phyloP scores from a whole-genome alignment of 139 green algal species.

The Trebouxia sp. region DNA sequence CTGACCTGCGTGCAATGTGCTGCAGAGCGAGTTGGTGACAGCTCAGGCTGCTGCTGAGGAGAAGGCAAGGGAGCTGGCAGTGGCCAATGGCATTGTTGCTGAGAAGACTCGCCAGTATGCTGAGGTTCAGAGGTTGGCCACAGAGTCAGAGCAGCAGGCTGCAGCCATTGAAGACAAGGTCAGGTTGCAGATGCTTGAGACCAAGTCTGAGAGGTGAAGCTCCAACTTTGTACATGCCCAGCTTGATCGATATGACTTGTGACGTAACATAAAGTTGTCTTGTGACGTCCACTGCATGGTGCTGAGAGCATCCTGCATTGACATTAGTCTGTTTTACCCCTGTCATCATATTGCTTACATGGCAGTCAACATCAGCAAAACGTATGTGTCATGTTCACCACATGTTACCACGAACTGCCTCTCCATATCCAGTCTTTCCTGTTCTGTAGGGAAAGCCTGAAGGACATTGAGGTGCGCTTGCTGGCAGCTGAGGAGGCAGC shows the following conservation, averaged over 20 bases:
- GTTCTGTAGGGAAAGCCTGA: constrained; percentile 17
- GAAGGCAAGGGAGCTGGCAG: constrained; percentile 11
- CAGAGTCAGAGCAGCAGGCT: constrained; percentile 6
- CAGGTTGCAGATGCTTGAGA: constrained; percentile 20
- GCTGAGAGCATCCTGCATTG: background rate
- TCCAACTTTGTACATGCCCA: too few relatives aligned
- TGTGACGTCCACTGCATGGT: background rate
- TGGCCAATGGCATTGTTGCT: constrained; percentile 5
- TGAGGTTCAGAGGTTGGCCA: background rate
- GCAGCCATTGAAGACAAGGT: constrained; percentile 5
- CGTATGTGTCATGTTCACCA: background rate
- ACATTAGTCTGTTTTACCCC: background rate
- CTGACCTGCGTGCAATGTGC: too few relatives aligned
- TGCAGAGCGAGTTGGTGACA: constrained; percentile 5
- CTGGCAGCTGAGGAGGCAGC: constrained; percentile 14
- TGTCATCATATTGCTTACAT: background rate
- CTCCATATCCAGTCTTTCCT: background rate
- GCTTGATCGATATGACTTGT: too few relatives aligned
- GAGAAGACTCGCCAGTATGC: constrained; percentile 18
- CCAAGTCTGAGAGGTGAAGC: background rate
- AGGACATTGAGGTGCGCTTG: constrained; percentile 19
- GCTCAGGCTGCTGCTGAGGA: constrained; percentile 19
- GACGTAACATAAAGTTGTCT: background rate
- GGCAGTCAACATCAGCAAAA: background rate
- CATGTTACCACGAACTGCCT: too few relatives aligned